Evolutionary conservation across 495 filamentous ascomycete species (phyloP).

Genomic region (Xylaria scruposa): DNA sequence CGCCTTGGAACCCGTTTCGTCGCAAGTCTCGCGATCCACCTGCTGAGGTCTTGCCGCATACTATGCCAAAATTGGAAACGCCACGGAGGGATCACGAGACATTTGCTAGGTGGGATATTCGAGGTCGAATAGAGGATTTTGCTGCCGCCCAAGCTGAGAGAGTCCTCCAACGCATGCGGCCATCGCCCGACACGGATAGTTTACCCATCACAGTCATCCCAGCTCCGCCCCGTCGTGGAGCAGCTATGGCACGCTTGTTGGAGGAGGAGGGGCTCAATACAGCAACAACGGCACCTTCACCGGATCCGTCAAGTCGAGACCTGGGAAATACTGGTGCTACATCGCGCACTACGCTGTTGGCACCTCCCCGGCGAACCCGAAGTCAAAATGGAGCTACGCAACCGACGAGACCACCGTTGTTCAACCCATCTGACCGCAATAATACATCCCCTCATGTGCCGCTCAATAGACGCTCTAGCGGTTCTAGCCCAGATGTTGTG

Average conservation of each 20-base stretch:
- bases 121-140: constrained; percentile 53
- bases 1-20: constrained; percentile 34
- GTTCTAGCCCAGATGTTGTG: constrained; percentile 18
- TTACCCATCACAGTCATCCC: constrained; percentile 58
- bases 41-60: constrained; percentile 41
- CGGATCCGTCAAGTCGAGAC: not conserved
- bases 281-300: not conserved
- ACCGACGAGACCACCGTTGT: constrained; percentile 20
- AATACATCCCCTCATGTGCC: constrained; percentile 22
- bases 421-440: constrained; percentile 28
- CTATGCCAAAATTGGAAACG: constrained; percentile 31
- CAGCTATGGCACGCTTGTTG: constrained; percentile 50
- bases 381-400: constrained; percentile 27
- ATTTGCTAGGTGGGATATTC: constrained; percentile 51
- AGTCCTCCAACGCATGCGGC: constrained; percentile 51
- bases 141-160: constrained; percentile 55
- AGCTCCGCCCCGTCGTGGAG: constrained; percentile 53
- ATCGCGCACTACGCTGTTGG: constrained; percentile 3
- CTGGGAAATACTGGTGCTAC: not conserved
- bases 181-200: constrained; percentile 55
- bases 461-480: constrained; percentile 23
- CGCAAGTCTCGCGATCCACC: constrained; percentile 35
- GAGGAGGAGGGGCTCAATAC: constrained; percentile 47
- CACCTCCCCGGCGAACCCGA: constrained; percentile 20
- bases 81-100: constrained; percentile 37